Evolutionary conservation across 352 stramenopile species (phyloP).

Genomic region (Phytophthora parvispora): DNA sequence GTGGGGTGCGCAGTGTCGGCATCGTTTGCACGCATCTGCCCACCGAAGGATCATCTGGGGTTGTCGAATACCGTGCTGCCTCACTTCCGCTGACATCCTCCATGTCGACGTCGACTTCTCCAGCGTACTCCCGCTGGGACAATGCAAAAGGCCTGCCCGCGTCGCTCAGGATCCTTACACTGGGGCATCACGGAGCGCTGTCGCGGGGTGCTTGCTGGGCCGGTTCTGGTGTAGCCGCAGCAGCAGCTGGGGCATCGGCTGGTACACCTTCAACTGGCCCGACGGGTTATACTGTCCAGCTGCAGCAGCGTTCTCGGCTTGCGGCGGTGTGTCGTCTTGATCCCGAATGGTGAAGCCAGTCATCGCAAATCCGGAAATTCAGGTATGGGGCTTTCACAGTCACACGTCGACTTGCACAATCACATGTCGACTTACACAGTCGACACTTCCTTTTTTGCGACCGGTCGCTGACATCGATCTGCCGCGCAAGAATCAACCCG

Average conservation of each 20-base stretch:
- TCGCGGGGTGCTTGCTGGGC: not conserved
- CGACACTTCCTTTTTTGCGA: too few relatives aligned
- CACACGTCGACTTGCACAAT: not conserved
- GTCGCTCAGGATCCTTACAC: not conserved
- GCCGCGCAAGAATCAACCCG: too few relatives aligned
- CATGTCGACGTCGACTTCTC: not conserved
- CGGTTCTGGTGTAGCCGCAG: not conserved
- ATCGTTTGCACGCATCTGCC: not conserved
- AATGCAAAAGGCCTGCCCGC: not conserved
- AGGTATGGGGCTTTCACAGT: not conserved
- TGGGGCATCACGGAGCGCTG: not conserved
- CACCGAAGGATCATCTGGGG: not conserved
- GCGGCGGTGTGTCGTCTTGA: not conserved
- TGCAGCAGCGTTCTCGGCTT: not conserved
- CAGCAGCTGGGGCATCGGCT: not conserved
- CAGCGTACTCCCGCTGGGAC: not conserved
- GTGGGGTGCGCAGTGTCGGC: not conserved
- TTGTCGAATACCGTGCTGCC: not conserved
- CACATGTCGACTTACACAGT: not conserved
- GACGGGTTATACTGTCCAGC: not conserved
- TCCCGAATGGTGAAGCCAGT: not conserved
- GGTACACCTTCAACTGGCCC: not conserved
- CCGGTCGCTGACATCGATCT: too few relatives aligned
- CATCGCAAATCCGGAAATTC: not conserved
- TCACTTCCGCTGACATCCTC: not conserved